Evolutionary conservation across 495 filamentous ascomycete genomes (phyloP), one percentile per base, ranked within the genome.

Genomic region (Annulohypoxylon maeteangense): DNA sequence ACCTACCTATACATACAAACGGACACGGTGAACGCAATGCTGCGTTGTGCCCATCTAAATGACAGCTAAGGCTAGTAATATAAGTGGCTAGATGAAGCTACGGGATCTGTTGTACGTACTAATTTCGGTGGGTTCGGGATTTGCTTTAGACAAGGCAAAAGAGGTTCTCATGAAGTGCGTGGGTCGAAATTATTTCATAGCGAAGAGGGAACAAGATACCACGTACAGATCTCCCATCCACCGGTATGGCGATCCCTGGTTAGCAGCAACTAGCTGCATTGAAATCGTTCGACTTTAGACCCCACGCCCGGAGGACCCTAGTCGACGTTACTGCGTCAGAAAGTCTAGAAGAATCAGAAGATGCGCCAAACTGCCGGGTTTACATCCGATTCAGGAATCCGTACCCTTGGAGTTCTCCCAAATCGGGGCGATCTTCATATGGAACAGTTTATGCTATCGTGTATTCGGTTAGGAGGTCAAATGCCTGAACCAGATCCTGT

Each of bases 331-430:
- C 55, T 40, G 36, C 29, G 66, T 58, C 58, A 48, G 57, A 62
- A 72, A 68, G 59, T 68, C 65, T 65, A 75, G 68, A 75, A 70
- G 51, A 71, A 71, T 22, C 40, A 59, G 54, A 74, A 54, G 68
- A 61, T 67, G 69, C 75, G 69, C 75, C 72, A 77, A 73, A 68
- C 64, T 68, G 65, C 72, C 75, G 72, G 75, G 73, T 75, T 70
- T 69, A 54, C 75, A 75, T 77, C 75, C 75, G 75, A 77, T 75
- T 77, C 75, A 77, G 75, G 72, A 72, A 75, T 75, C 45, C 57
- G 48, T 20, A 74, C 62, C 72, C 72, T 73, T 62, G 62, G 56
- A 50, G 57, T 47, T 56, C 32, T 61, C 70, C 72, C 59, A 68
- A 75, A 75, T 68, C 62, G 66, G 60, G 61, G 68, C 72, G 65